Evolutionary conservation across 129 eudicot species (phyloP).

Genomic region (Artemisia argyi): DNA sequence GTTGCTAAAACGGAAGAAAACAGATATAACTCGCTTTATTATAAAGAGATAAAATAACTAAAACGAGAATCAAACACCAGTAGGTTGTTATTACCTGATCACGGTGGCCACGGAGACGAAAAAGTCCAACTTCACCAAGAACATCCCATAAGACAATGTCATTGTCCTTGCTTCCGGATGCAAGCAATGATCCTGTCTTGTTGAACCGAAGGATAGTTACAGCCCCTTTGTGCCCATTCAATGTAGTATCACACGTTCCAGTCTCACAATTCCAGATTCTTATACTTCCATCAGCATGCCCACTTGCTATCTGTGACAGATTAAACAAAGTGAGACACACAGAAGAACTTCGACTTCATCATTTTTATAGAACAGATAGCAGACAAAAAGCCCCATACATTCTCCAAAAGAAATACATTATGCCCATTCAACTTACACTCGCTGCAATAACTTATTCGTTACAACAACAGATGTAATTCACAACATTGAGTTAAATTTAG

Average conservation of each 20-base stretch:
- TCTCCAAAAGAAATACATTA: neutral
- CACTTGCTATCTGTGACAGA: slow-evolving; percentile 72
- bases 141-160: slow-evolving; percentile 98
- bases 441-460: no score
- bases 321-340: neutral
- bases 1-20: neutral
- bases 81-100: slow-evolving; percentile 65
- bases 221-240: slow-evolving; percentile 97
- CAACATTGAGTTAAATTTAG: no score
- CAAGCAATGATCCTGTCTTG: slow-evolving; percentile 85
- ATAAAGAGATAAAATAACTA: neutral
- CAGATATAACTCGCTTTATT: neutral
- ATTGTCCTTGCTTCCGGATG: slow-evolving; percentile 95
- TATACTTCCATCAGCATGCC: slow-evolving; percentile 96
- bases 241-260: slow-evolving; percentile 85
- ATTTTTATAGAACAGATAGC: neutral
- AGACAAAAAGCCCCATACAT: neutral
- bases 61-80: neutral
- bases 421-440: no score
- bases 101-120: slow-evolving; percentile 94
- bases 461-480: no score
- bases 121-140: slow-evolving; percentile 84
- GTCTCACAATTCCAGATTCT: slow-evolving; percentile 87
- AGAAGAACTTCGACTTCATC: neutral
- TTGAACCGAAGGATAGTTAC: slow-evolving; percentile 66